Percentiles rank a stretch among this genome's conserved stretches.
phyloP scores from a whole-genome alignment of 2,329 filamentous ascomycete genomes.

The Trichocomaceae sp. region DNA sequence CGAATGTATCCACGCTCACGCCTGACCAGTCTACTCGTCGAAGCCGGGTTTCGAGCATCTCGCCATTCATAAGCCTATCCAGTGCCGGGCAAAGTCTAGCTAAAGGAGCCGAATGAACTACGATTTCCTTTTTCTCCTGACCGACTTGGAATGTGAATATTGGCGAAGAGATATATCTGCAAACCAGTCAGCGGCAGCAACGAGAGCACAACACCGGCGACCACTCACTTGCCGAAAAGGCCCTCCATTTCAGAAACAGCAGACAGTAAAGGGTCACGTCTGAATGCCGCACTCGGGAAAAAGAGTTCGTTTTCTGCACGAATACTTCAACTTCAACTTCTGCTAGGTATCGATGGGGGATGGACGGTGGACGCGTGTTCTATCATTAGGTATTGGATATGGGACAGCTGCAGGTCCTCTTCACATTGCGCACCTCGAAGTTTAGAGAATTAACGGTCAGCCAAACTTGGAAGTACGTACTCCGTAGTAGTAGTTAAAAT shows the following conservation, averaged over 20 bases:
- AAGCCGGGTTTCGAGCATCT: slow-evolving; percentile 11
- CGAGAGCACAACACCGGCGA: not conserved
- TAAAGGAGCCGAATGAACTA: slow-evolving; percentile 11
- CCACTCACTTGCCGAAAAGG: not conserved
- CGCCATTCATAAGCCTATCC: slow-evolving; percentile 11
- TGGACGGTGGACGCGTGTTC: not conserved
- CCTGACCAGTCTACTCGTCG: slow-evolving; percentile 23
- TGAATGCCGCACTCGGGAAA: not conserved
- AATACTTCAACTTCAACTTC: not conserved
- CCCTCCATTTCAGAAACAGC: not conserved
- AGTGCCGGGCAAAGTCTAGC: slow-evolving; percentile 10
- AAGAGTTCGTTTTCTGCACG: not conserved
- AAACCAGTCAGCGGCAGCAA: not conserved
- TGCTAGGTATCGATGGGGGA: not conserved
- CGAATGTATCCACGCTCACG: slow-evolving; percentile 31
- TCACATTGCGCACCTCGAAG: not conserved
- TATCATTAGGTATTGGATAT: not conserved
- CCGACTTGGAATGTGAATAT: slow-evolving; percentile 14
- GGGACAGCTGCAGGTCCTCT: not conserved
- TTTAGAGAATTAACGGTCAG: not conserved
- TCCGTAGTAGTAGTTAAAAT: too few species aligned
- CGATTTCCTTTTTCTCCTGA: slow-evolving; percentile 8
- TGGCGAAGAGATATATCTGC: slow-evolving; percentile 10
- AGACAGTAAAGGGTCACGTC: not conserved
- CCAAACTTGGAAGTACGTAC: not conserved